phyloP scores from a whole-genome alignment of 1,139 yeast species.

The Blastobotrys ciferrii region DNA sequence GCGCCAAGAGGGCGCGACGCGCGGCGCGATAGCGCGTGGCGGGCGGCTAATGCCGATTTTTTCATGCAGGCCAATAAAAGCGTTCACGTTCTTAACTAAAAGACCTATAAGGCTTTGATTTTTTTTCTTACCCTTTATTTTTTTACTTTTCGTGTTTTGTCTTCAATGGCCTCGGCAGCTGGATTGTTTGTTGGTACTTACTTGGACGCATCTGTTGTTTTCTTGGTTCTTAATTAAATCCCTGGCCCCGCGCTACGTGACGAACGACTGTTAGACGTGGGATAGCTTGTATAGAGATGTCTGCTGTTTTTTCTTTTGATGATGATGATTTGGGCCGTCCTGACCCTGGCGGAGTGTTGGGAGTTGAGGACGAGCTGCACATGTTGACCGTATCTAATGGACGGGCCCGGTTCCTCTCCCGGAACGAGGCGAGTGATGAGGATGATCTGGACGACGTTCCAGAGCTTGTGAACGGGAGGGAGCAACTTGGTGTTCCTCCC shows the following conservation, averaged over 20 bases:
- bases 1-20: neutral
- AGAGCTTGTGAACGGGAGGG: conserved; percentile 11
- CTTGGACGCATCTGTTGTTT: neutral
- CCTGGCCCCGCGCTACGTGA: neutral
- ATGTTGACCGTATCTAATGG: conserved; percentile 8
- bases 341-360: conserved; percentile 13
- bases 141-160: neutral
- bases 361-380: conserved; percentile 14
- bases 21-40: neutral
- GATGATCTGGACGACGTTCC: conserved; percentile 22
- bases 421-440: conserved; percentile 7
- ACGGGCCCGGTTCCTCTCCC: neutral
- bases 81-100: neutral
- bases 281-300: conserved; percentile 20
- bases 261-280: neutral
- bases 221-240: neutral
- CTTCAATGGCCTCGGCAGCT: neutral
- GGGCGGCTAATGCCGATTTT: neutral
- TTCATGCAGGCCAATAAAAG: neutral
- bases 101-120: neutral
- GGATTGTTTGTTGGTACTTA: neutral
- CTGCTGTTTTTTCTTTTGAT: conserved; percentile 33
- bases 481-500: conserved; percentile 2
- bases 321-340: conserved; percentile 22
- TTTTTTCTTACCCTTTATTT: too few species aligned